Base-by-base conservation (phyloP, 2,329 filamentous ascomycete genomes). In the Cercospora nicotianae region DNA sequence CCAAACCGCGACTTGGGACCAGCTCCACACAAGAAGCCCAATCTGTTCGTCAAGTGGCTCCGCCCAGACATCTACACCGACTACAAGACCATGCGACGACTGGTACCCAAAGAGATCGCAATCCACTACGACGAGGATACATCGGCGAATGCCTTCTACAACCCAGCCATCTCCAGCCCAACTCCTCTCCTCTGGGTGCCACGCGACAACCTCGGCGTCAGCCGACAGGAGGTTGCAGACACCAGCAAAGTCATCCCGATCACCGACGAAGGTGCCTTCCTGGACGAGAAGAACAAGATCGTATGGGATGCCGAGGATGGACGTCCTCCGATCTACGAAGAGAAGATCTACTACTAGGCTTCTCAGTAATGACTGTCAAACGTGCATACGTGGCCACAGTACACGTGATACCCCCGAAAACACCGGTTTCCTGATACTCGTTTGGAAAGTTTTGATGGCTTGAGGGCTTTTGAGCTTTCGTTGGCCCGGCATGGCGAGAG, bases 101-200 rank as follows among this genome's bases (percentile, higher is more conserved):
- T 93, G 7, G 87, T 95, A 0, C 91, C 92, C 0, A 81, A 84
- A 26, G 80, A 86, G 36, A 82, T 83, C 0, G 81, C 85, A 8
- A 85, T 88, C 64, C 76, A 85, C 1, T 94, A 95, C 77, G 77
- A 87, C 0, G 82, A 84, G 0, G 84, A 89, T 61, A 81, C 87
- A 1, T 87, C 90, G 76, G 82, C 84, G 10, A 85, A 91, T 60
- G 93, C 91, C 0, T 94, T 92, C 80, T 87, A 87, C 79, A 89
- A 93, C 70, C 92, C 93, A 0, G 86, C 90, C 0, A 85, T 94
- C 76, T 86, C 79, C 26, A 83, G 87, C 69, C 72, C 84, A 72
- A 80, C 86, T 1, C 91, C 91, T 1, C 81, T 92, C 31, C 83
- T 97, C n/a, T 97, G 93, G 93, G 91, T 97, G 64, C 92, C 93